phyloP scores from a whole-genome alignment of 1,284 basidiomycete species.

The Coniferiporia weirii region DNA sequence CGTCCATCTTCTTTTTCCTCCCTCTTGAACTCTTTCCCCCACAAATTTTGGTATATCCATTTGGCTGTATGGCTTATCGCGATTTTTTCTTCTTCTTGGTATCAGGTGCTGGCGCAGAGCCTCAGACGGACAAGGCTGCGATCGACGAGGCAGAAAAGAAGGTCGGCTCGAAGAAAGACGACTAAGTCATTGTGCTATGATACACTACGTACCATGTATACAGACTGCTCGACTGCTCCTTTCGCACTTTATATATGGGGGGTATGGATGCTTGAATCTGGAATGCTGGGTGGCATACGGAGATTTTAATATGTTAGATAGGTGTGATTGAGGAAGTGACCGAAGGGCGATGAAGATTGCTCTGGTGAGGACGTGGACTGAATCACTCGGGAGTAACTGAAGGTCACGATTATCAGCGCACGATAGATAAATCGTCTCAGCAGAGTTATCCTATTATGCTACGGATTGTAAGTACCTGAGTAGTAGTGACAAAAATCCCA shows the following conservation, averaged over 20 bases:
- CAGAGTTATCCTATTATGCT: too few relatives aligned
- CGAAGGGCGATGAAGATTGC: too few relatives aligned
- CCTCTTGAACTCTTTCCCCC: not conserved
- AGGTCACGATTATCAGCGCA: too few relatives aligned
- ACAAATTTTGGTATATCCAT: not conserved
- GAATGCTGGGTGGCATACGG: not conserved
- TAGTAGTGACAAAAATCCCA: too few relatives aligned
- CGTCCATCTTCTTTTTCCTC: constrained; percentile 24
- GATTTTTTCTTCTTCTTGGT: not conserved
- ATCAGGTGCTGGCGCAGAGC: constrained; percentile 42
- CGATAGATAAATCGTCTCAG: too few relatives aligned
- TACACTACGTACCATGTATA: not conserved
- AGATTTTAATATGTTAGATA: too few relatives aligned
- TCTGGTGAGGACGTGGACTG: too few relatives aligned
- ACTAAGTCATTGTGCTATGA: constrained; percentile 35
- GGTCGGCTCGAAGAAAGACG: constrained; percentile 73
- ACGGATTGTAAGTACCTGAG: too few relatives aligned
- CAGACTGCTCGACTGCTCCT: not conserved
- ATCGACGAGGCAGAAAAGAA: constrained; percentile 87
- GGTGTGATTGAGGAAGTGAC: too few relatives aligned
- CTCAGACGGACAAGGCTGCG: constrained; percentile 79
- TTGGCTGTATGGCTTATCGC: constrained; percentile 4
- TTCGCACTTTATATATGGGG: not conserved
- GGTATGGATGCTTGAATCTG: not conserved
- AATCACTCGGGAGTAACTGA: too few relatives aligned